phyloP scores from a whole-genome alignment of 805 yeast species.

The Suhomyces sp. region DNA sequence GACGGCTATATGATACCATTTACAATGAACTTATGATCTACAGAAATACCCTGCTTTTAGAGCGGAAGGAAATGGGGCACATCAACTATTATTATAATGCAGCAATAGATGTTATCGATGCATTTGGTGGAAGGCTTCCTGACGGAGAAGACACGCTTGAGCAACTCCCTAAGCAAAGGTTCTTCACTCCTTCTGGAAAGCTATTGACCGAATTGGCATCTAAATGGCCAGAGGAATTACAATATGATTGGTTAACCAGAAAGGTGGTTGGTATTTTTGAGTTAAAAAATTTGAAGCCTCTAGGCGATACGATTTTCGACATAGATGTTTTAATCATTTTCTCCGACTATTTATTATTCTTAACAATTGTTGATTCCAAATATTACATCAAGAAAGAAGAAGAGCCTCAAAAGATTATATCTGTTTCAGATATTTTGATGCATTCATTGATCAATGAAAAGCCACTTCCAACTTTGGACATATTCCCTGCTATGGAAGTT shows the following conservation, averaged over 20 bases:
- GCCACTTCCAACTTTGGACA: constrained; percentile 52
- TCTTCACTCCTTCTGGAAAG: constrained; percentile 90
- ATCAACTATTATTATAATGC: constrained; percentile 48
- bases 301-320: constrained; percentile 11
- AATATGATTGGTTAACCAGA: constrained; percentile 84
- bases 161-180: constrained; percentile 44
- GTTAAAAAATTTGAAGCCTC: constrained; percentile 25
- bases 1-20: constrained; percentile 54
- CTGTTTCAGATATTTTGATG: constrained; percentile 79
- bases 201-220: constrained; percentile 78
- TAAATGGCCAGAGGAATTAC: constrained; percentile 85
- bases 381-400: constrained; percentile 27
- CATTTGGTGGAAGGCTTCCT: constrained; percentile 68
- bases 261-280: constrained; percentile 77
- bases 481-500: constrained; percentile 68
- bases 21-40: constrained; percentile 35
- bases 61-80: constrained; percentile 17
- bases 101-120: constrained; percentile 67
- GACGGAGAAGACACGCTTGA: constrained; percentile 22
- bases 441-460: constrained; percentile 85
- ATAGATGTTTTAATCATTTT: constrained; percentile 68
- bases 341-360: constrained; percentile 72
- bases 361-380: constrained; percentile 50
- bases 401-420: constrained; percentile 42
- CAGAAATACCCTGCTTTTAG: constrained; percentile 5